Evolutionary conservation across 2,329 filamentous ascomycete species (phyloP).

Genomic region (Fusarium nisikadoi): DNA sequence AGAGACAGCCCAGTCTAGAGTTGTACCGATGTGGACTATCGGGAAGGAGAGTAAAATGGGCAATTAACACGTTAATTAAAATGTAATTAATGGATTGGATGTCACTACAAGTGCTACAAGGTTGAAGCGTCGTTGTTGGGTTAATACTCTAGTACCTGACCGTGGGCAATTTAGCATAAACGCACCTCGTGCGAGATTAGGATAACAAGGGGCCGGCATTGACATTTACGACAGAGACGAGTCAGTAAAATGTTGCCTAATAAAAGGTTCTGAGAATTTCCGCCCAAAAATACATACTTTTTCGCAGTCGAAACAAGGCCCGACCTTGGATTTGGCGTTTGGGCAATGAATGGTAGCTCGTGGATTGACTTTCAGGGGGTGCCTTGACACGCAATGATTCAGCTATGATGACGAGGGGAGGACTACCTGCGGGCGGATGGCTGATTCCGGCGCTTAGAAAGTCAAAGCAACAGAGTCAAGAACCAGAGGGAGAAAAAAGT

Average conservation of each 20-base stretch:
- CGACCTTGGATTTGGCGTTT: constrained; percentile 9
- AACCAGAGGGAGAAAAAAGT: background rate
- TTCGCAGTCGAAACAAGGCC: constrained; percentile 2
- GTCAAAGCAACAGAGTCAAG: background rate
- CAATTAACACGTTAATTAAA: background rate
- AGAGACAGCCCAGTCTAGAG: background rate
- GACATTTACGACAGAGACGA: constrained; percentile 1
- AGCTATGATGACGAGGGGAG: constrained; percentile 23
- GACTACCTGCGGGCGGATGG: background rate
- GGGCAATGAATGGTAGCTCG: background rate
- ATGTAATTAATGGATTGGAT: background rate
- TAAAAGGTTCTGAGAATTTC: background rate
- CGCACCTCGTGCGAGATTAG: constrained; percentile 31
- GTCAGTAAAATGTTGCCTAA: constrained; percentile 14
- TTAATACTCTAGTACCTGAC: background rate
- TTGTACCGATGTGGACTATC: background rate
- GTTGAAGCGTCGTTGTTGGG: constrained; percentile 22
- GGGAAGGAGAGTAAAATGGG: background rate
- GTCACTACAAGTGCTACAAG: background rate
- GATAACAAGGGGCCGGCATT: constrained; percentile 9
- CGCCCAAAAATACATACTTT: background rate
- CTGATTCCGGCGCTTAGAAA: constrained; percentile 11
- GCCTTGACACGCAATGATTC: constrained; percentile 14
- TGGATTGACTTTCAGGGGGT: constrained; percentile 31
- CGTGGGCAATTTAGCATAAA: constrained; percentile 24